Percentiles rank a stretch among this genome's conserved stretches.
Conservation (phyloP, 2,329 filamentous ascomycete species). For the Westerdykella aurantiaca region DNA sequence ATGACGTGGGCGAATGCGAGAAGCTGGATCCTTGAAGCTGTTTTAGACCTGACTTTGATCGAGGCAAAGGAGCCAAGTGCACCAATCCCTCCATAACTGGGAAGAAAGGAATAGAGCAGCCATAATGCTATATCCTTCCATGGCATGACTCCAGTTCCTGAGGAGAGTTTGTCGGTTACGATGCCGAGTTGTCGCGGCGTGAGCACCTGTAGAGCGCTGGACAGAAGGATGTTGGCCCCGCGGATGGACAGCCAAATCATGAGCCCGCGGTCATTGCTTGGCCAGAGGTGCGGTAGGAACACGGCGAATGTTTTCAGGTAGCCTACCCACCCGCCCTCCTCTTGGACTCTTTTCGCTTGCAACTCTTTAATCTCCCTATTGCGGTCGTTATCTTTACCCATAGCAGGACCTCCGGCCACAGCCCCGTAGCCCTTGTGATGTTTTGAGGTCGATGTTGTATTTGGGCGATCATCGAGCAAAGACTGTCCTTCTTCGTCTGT, state of each 20-base stretch:
- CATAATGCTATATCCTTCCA: conserved; percentile 52
- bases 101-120: conserved; percentile 43
- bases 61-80: conserved; percentile 49
- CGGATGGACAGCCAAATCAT: conserved; percentile 65
- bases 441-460: conserved; percentile 34
- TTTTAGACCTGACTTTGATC: conserved; percentile 52
- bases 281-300: conserved; percentile 76
- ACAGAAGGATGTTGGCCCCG: conserved; percentile 59
- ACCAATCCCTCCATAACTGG: conserved; percentile 48
- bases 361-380: conserved; percentile 51
- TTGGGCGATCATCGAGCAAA: conserved; percentile 46
- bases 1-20: conserved; percentile 63
- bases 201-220: conserved; percentile 68
- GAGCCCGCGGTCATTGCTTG: conserved; percentile 58
- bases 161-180: conserved; percentile 64
- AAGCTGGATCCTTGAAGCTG: conserved; percentile 53
- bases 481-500: conserved; percentile 55
- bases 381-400: conserved; percentile 43
- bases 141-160: conserved; percentile 44
- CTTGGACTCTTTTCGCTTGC: conserved; percentile 59
- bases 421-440: conserved; percentile 34
- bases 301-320: conserved; percentile 70
- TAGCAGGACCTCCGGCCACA: conserved; percentile 10
- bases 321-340: conserved; percentile 69
- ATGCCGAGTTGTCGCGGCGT: conserved; percentile 77